Percentiles rank a stretch among this genome's conserved stretches.
phyloP scores from a whole-genome alignment of 176 grass and related monocot species.

The Juncus inflexus region DNA sequence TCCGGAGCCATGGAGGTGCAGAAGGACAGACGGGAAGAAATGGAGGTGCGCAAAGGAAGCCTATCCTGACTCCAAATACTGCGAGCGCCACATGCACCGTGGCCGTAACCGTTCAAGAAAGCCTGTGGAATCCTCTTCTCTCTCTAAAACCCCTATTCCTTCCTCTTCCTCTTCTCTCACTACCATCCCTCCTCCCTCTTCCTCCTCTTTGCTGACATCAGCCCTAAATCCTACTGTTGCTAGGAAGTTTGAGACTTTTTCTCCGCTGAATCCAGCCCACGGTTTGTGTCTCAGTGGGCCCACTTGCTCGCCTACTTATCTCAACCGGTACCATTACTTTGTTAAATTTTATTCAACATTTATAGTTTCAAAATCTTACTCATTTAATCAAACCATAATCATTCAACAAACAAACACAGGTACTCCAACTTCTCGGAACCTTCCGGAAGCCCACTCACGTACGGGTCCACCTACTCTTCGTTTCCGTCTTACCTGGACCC shows the following conservation, averaged over 20 bases:
- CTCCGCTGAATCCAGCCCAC: slow-evolving; percentile 35
- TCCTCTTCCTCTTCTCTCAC: slow-evolving; percentile 49
- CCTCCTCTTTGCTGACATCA: slow-evolving; percentile 23
- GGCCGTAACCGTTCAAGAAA: slow-evolving; percentile 99
- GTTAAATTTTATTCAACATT: not conserved
- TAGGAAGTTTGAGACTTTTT: slow-evolving; percentile 31
- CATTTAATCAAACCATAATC: not conserved
- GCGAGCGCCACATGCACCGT: slow-evolving; percentile 99
- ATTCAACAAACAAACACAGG: slow-evolving; percentile 32
- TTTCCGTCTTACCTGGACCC: slow-evolving; percentile 50
- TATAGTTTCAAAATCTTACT: not conserved
- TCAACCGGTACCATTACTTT: slow-evolving; percentile 12
- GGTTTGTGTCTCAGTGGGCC: slow-evolving; percentile 51
- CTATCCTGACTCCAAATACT: slow-evolving; percentile 97
- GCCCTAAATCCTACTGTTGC: not conserved
- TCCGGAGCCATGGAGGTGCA: slow-evolving; percentile 92
- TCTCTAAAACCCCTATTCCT: slow-evolving; percentile 38
- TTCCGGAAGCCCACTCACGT: slow-evolving; percentile 51
- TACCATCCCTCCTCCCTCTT: slow-evolving; percentile 30
- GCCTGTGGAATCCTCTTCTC: slow-evolving; percentile 96
- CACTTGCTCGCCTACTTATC: slow-evolving; percentile 41
- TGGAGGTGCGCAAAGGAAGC: slow-evolving; percentile 99
- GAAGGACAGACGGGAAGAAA: slow-evolving; percentile 96
- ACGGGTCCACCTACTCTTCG: slow-evolving; percentile 51
- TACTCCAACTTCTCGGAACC: slow-evolving; percentile 70